Conservation (phyloP, 2,329 filamentous ascomycete species). For the Nemania serpens region DNA sequence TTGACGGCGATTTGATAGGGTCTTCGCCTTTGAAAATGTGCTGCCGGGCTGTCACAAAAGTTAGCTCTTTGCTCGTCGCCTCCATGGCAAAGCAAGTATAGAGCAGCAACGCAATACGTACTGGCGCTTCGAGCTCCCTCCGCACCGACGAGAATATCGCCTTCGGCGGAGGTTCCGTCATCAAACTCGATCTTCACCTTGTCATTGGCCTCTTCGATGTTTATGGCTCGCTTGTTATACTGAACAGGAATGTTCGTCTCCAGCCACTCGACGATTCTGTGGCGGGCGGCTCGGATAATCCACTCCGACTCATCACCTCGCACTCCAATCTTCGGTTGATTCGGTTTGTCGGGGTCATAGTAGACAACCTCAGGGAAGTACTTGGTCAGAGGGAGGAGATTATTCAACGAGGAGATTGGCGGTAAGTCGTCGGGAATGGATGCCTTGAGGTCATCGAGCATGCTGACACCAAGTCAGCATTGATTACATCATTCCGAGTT, state of each 20-base stretch:
- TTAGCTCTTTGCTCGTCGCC: constrained; percentile 3
- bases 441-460: constrained; percentile 32
- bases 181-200: constrained; percentile 48
- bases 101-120: constrained; percentile 26
- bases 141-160: constrained; percentile 52
- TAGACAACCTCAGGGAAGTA: constrained; percentile 28
- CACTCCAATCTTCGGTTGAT: constrained; percentile 24
- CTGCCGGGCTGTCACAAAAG: constrained; percentile 36
- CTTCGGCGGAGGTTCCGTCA: constrained; percentile 48
- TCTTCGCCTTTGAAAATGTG: constrained; percentile 38
- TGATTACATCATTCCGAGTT: background rate
- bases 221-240: constrained; percentile 45
- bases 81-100: background rate
- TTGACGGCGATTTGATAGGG: constrained; percentile 35
- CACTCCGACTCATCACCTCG: constrained; percentile 32
- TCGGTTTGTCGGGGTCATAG: constrained; percentile 28
- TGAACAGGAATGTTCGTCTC: constrained; percentile 40
- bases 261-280: constrained; percentile 37
- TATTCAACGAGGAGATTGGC: constrained; percentile 30
- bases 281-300: constrained; percentile 42
- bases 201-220: constrained; percentile 43
- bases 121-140: constrained; percentile 51
- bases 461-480: constrained; percentile 18
- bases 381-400: constrained; percentile 31
- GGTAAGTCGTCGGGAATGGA: constrained; percentile 32